Evolutionary conservation across 192 early-diverging fungal species (phyloP).

Genomic region (Gigaspora rosea): DNA sequence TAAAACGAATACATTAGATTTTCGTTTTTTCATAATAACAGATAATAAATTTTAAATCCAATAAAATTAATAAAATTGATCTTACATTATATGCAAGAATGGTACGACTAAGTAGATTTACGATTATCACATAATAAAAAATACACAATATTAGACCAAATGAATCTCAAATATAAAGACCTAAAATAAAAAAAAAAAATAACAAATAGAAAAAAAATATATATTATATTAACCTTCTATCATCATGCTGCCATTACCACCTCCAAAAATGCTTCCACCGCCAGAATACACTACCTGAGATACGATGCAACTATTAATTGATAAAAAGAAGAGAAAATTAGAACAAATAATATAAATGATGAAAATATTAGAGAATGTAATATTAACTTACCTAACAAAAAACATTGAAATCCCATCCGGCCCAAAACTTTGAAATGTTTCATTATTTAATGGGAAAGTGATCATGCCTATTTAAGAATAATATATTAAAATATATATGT

Average conservation of each 20-base stretch:
- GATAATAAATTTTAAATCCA: not conserved
- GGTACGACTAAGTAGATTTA: conserved; percentile 67
- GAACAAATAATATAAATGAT: not conserved
- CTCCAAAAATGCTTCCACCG: conserved; percentile 90
- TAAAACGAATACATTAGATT: not conserved
- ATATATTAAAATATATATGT: conserved; percentile 7
- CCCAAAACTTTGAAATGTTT: conserved; percentile 69
- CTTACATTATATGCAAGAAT: conserved; percentile 81
- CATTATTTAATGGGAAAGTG: conserved; percentile 82
- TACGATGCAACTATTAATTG: conserved; percentile 49
- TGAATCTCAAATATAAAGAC: conserved; percentile 7
- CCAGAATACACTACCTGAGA: conserved; percentile 71
- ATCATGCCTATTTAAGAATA: conserved; percentile 62
- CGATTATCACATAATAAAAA: not conserved
- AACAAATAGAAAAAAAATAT: not conserved
- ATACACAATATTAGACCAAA: not conserved
- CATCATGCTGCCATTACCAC: conserved; percentile 91
- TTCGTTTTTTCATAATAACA: not conserved
- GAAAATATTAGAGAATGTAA: not conserved
- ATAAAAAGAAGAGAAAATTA: too few relatives aligned
- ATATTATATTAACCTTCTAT: conserved; percentile 42
- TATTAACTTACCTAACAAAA: conserved; percentile 67
- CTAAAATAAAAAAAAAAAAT: not conserved
- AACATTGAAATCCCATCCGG: conserved; percentile 95
- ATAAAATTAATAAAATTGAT: not conserved